phyloP scores from a whole-genome alignment of 257 asterid species.

The Jacaranda mimosifolia region DNA sequence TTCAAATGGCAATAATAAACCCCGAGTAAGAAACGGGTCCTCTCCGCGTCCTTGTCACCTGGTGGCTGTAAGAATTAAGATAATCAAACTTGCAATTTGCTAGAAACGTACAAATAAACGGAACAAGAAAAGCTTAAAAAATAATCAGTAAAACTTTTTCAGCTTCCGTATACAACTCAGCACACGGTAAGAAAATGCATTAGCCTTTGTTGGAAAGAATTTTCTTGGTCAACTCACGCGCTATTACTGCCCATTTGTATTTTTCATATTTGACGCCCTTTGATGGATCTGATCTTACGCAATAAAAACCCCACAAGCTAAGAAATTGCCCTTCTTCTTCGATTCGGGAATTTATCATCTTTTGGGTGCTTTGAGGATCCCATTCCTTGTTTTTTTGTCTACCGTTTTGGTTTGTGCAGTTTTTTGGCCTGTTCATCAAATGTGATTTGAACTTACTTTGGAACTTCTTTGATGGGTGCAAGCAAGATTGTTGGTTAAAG shows the following conservation, averaged over 20 bases:
- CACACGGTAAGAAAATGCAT: conserved; percentile 16
- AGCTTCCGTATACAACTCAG: conserved; percentile 35
- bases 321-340: conserved; percentile 25
- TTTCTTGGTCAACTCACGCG: conserved; percentile 77
- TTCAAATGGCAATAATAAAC: neutral
- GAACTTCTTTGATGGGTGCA: conserved; percentile 36
- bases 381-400: conserved; percentile 27
- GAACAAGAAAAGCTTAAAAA: neutral
- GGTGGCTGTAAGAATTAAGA: neutral
- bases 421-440: conserved; percentile 34
- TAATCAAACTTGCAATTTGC: conserved; percentile 21
- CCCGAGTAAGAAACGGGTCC: neutral
- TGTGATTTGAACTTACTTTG: conserved; percentile 39
- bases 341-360: conserved; percentile 31
- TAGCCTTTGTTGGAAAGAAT: conserved; percentile 34
- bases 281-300: conserved; percentile 53
- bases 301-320: conserved; percentile 35
- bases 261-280: conserved; percentile 37
- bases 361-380: conserved; percentile 24
- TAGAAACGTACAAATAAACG: conserved; percentile 3
- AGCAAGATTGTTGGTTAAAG: conserved; percentile 29
- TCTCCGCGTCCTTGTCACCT: neutral
- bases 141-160: conserved; percentile 36
- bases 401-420: conserved; percentile 29
- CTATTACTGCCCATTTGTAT: conserved; percentile 42